A percentile compares a stretch with the other conserved stretches of the same genome.
Conservation (phyloP, 139 green algal species). For the Micromonas pusilla region DNA sequence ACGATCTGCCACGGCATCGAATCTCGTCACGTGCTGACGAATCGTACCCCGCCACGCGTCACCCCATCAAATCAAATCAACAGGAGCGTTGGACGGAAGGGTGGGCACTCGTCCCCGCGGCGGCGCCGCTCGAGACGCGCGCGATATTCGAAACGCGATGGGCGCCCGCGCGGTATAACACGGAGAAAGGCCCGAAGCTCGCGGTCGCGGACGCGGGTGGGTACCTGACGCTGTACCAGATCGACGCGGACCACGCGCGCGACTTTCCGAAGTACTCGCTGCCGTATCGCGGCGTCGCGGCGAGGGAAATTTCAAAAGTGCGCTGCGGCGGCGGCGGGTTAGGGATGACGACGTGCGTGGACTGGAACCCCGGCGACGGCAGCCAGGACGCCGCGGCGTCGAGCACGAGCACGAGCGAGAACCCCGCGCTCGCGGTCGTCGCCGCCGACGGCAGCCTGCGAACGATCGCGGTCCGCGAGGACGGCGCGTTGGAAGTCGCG, state of each 20-base stretch:
- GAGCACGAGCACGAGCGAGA: background rate
- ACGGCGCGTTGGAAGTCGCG: background rate
- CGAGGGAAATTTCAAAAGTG: background rate
- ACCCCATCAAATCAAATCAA: no score
- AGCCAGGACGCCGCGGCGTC: background rate
- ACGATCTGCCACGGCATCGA: no score
- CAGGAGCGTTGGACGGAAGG: no score
- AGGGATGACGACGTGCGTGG: conserved; percentile 16
- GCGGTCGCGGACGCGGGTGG: background rate
- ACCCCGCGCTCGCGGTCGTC: background rate
- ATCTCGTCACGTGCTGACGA: no score
- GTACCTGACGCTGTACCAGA: background rate
- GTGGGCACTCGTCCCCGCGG: no score
- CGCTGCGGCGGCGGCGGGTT: background rate
- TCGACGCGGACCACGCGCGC: no score
- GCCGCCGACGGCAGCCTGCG: background rate
- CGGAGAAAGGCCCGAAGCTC: no score
- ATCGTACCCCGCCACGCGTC: no score
- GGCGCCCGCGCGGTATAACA: background rate
- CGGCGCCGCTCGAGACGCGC: no score
- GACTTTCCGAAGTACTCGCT: background rate
- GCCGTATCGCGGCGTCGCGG: background rate
- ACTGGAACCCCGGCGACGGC: background rate
- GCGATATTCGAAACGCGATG: background rate
- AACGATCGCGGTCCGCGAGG: background rate